phyloP scores from a whole-genome alignment of 352 stramenopile species.

The Aphanomyces cochlioides region DNA sequence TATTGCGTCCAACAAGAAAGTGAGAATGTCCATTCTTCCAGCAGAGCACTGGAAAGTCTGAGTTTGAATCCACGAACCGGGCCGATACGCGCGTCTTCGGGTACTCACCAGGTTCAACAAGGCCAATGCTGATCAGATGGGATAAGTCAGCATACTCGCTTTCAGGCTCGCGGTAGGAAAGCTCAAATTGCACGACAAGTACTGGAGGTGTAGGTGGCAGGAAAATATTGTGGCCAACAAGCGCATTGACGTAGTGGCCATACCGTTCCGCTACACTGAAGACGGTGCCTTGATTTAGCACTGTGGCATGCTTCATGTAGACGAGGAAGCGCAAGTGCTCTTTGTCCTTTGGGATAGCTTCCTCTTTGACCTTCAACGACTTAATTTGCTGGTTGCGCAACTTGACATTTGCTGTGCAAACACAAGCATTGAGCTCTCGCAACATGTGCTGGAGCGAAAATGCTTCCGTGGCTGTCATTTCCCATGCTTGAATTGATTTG shows the following conservation, averaged over 20 bases:
- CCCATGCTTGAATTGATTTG: constrained; percentile 23
- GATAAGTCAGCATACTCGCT: constrained; percentile 12
- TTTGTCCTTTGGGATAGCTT: constrained; percentile 11
- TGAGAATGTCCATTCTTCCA: constrained; percentile 25
- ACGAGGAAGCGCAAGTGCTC: constrained; percentile 25
- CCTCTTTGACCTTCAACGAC: constrained; percentile 8
- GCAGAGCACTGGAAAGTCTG: constrained; percentile 26
- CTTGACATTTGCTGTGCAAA: constrained; percentile 11
- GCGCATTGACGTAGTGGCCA: constrained; percentile 17
- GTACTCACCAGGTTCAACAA: constrained; percentile 27
- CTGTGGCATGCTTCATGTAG: constrained; percentile 24
- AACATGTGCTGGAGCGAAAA: constrained; percentile 26
- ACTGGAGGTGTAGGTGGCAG: background rate
- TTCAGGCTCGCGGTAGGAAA: constrained; percentile 11
- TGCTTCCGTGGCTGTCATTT: background rate
- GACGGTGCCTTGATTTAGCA: constrained; percentile 17
- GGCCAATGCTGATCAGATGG: constrained; percentile 12
- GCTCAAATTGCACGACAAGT: constrained; percentile 26
- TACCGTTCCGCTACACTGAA: constrained; percentile 17
- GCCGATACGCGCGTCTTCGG: constrained; percentile 26
- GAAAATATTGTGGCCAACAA: constrained; percentile 26
- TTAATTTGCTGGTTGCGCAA: constrained; percentile 18
- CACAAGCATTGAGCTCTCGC: constrained; percentile 17
- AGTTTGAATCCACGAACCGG: constrained; percentile 25
- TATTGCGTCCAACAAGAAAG: constrained; percentile 21